Base-by-base conservation (phyloP, 176 grass and related monocot genomes). In the Musa acuminata region DNA sequence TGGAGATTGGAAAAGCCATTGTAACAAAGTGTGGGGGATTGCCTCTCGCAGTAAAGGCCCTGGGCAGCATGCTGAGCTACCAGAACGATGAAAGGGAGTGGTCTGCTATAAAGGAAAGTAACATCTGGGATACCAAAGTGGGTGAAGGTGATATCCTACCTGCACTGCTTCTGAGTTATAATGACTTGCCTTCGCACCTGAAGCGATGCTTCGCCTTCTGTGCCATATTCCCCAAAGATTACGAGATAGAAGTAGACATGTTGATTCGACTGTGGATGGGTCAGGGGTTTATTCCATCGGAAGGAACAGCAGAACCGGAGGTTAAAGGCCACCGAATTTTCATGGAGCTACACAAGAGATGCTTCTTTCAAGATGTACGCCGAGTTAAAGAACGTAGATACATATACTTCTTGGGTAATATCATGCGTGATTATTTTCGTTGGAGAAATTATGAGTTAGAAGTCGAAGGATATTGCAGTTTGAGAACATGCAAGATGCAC, bases 251-350 rank as follows among this genome's bases (percentile, higher is more conserved):
- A 3, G 80, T 71, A 21, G 78, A 72, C 17, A 65, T 21, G 29
- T 55, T 85, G 22, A 85, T 85, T 52, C 62, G 80, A 19, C 4
- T 85, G 26, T 85, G 83, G 83, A 80, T 80, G 22, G 72, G 72
- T 29, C 74, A 85, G 70, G 83, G 55, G 23, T 76, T 85, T 35
- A 82, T 77, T 70, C 58, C 50, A 59, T 11, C 12, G 2, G 5
- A 23, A 16, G 49, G n/a, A 27, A 27, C 26, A n/a, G 35, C 3
- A 17, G 12, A 69, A 55, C n/a, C 59, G 8, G 63, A 82, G 58
- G 73, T 13, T n/a, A 71, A 70, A 16, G 80, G 72, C 13, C 13
- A 23, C 19, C 4, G 63, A 5, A 76, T 77, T 80, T 85, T 85
- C 14, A 24, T 59, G 11, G 62, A 77, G 24, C 24, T 85, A 16